A percentile compares a stretch with the other conserved stretches of the same genome.
Evolutionary conservation across 176 grass and related monocot genomes (phyloP).

Genomic region (Juncus effusus): DNA sequence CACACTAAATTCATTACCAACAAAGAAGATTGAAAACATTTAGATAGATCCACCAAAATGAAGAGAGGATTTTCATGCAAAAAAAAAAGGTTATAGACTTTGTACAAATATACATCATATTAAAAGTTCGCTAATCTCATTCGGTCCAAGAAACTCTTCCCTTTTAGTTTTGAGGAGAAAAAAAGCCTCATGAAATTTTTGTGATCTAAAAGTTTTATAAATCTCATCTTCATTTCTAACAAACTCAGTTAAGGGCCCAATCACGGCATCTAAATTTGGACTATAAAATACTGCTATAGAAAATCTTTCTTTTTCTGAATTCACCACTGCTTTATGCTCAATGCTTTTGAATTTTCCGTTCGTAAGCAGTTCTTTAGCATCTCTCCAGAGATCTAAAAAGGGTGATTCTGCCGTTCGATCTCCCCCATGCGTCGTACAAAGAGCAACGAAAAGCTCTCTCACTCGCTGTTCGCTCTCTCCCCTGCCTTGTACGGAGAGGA

Average conservation of each 20-base stretch:
- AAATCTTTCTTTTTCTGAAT: conserved; percentile 30
- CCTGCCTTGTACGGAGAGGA: too few relatives aligned
- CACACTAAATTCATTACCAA: too few relatives aligned
- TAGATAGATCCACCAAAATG: too few relatives aligned
- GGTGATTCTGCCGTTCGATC: too few relatives aligned
- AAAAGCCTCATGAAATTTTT: conserved; percentile 39
- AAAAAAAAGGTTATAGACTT: too few relatives aligned
- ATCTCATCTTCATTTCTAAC: conserved; percentile 4
- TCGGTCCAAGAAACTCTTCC: conserved; percentile 42
- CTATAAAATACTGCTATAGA: conserved; percentile 55
- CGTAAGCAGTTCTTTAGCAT: neutral
- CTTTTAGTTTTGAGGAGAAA: conserved; percentile 41
- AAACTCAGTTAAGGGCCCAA: conserved; percentile 42
- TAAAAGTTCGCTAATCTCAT: conserved; percentile 18
- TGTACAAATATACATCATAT: too few relatives aligned
- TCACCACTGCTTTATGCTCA: conserved; percentile 39
- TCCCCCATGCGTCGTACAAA: too few relatives aligned
- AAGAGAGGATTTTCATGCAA: too few relatives aligned
- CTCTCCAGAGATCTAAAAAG: too few relatives aligned
- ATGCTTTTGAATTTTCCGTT: conserved; percentile 48
- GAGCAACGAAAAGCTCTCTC: too few relatives aligned
- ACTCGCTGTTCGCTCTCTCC: too few relatives aligned
- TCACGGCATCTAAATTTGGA: conserved; percentile 21
- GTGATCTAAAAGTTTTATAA: conserved; percentile 34
- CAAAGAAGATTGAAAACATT: too few relatives aligned